A percentile compares a stretch with the other conserved stretches of the same genome.
phyloP scores from a whole-genome alignment of 257 asterid genomes.

The Craterostigma plantagineum region DNA sequence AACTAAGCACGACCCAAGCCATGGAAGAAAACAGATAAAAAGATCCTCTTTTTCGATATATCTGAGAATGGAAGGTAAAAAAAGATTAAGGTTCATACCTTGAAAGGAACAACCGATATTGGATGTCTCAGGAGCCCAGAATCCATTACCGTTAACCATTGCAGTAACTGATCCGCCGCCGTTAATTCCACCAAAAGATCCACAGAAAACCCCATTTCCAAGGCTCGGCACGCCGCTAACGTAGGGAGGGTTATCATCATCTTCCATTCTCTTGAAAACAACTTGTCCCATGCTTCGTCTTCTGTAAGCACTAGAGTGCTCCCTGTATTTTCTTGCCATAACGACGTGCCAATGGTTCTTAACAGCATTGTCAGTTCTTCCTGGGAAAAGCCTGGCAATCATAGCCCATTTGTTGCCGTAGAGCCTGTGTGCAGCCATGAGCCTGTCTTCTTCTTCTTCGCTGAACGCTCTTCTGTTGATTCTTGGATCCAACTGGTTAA shows the following conservation, averaged over 20 bases:
- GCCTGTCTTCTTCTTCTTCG: conserved; percentile 58
- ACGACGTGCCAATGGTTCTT: conserved; percentile 74
- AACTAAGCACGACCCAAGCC: no score
- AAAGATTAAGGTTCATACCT: conserved; percentile 12
- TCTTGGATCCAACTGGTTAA: conserved; percentile 62
- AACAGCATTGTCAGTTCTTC: conserved; percentile 68
- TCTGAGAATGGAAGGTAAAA: no score
- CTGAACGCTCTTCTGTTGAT: conserved; percentile 53
- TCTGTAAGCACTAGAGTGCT: conserved; percentile 44
- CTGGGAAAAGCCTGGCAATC: conserved; percentile 65
- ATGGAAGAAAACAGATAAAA: no score
- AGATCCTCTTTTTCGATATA: no score
- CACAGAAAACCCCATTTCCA: conserved; percentile 14
- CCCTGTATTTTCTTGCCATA: conserved; percentile 65
- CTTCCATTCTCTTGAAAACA: conserved; percentile 20
- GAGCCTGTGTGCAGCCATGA: conserved; percentile 57
- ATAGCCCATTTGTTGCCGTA: conserved; percentile 74
- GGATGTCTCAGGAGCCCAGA: conserved; percentile 14
- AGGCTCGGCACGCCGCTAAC: conserved; percentile 3
- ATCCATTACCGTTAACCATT: conserved; percentile 12
- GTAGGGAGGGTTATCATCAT: conserved; percentile 8
- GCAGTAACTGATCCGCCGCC: conserved; percentile 8
- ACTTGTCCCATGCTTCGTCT: conserved; percentile 48
- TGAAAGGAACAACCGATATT: conserved; percentile 24
- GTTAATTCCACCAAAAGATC: no score